These are phyloP conservation scores for Vanrija humicola DNA, from an alignment of 1,284 basidiomycete species.

Conservation along the genomic window DNA sequence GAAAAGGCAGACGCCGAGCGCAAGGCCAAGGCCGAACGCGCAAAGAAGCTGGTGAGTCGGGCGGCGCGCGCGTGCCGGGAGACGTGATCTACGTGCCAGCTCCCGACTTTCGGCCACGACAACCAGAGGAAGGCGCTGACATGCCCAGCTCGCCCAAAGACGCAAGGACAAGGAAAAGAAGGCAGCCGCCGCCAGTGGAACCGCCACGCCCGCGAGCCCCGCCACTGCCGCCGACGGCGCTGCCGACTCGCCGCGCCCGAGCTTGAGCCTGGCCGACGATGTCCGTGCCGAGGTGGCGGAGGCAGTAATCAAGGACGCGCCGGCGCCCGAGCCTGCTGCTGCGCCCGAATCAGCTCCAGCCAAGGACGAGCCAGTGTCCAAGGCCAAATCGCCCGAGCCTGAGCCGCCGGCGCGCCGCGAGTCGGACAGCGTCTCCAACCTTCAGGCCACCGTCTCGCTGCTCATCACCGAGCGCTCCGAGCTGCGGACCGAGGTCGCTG, in stretches of 20 bases:
- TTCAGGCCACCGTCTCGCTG: constrained; percentile 38
- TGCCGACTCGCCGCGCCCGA: constrained; percentile 25
- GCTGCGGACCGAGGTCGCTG: constrained; percentile 30
- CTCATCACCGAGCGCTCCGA: constrained; percentile 41
- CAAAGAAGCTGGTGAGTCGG: constrained; percentile 38
- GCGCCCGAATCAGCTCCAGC: not conserved
- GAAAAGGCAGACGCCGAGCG: constrained; percentile 30
- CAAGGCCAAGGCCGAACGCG: constrained; percentile 45
- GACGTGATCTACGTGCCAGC: too few relatives aligned
- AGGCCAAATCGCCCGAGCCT: not conserved
- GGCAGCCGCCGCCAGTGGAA: constrained; percentile 8
- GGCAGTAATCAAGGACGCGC: not conserved
- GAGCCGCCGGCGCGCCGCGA: not conserved
- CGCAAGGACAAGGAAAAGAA: constrained; percentile 32
- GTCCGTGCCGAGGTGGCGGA: constrained; percentile 1
- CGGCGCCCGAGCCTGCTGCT: not conserved
- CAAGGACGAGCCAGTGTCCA: not conserved
- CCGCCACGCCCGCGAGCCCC: constrained; percentile 9
- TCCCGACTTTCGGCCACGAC: not conserved
- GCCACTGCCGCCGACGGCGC: constrained; percentile 5
- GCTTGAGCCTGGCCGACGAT: constrained; percentile 24
- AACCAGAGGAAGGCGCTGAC: constrained; percentile 2
- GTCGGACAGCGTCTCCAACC: constrained; percentile 20
- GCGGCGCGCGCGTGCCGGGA: too few relatives aligned
- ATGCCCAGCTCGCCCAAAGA: constrained; percentile 25